phyloP scores from a whole-genome alignment of 2,329 filamentous ascomycete genomes.

The Thielaviopsis populi region DNA sequence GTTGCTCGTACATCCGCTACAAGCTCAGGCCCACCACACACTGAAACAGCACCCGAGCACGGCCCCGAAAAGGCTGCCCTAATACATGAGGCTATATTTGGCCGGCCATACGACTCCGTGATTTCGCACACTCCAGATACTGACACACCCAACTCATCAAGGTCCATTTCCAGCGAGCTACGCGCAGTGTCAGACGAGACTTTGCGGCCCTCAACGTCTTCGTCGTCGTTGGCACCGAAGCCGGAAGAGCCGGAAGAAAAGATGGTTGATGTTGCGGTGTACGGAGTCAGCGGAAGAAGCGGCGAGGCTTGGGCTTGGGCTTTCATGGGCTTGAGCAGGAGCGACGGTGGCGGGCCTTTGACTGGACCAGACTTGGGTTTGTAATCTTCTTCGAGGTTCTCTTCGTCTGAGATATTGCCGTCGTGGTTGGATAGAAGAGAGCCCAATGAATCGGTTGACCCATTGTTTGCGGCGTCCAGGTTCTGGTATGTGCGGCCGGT shows the following conservation, averaged over 20 bases:
- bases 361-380: slow-evolving; percentile 2
- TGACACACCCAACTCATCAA: slow-evolving; percentile 9
- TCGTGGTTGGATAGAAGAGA: slow-evolving; percentile 10
- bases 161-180: slow-evolving; percentile 11
- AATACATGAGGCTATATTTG: slow-evolving; percentile 25
- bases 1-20: slow-evolving; percentile 39
- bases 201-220: slow-evolving; percentile 9
- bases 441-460: slow-evolving; percentile 11
- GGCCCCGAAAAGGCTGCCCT: slow-evolving; percentile 34
- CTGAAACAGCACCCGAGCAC: slow-evolving; percentile 37
- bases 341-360: slow-evolving; percentile 9
- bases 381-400: background rate
- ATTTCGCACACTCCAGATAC: background rate
- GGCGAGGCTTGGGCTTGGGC: slow-evolving; percentile 5
- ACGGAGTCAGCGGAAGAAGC: slow-evolving; percentile 3
- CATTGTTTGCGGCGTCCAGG: slow-evolving; percentile 2
- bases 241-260: slow-evolving; percentile 12
- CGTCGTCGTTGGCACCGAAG: slow-evolving; percentile 5
- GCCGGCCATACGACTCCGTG: slow-evolving; percentile 13
- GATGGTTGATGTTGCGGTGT: slow-evolving; percentile 14
- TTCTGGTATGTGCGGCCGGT: slow-evolving; percentile 13
- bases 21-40: slow-evolving; percentile 42
- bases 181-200: slow-evolving; percentile 10
- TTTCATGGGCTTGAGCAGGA: slow-evolving; percentile 11
- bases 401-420: slow-evolving; percentile 4